Conservation (phyloP, 1,139 yeast species). For the Blastobotrys proliferans region DNA sequence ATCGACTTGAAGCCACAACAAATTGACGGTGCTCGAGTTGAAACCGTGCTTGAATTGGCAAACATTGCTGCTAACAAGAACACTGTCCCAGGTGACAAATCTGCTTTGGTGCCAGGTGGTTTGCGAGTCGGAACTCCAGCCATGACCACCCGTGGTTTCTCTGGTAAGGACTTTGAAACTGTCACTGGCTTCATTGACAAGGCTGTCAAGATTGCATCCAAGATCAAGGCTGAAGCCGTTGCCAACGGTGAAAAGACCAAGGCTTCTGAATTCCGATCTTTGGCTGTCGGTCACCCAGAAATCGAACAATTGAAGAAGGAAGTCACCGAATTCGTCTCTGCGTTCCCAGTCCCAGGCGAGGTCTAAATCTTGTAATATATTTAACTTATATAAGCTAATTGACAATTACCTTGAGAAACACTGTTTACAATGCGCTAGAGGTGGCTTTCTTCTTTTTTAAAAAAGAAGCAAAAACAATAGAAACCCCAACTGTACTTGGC, state of each 20-base stretch:
- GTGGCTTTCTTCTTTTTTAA: too few relatives aligned
- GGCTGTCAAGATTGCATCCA: constrained; percentile 75
- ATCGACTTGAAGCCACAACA: constrained; percentile 85
- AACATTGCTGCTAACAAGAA: constrained; percentile 96
- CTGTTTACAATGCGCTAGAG: too few relatives aligned
- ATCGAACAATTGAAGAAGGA: constrained; percentile 67
- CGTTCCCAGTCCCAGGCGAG: constrained; percentile 76
- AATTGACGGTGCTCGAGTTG: constrained; percentile 97
- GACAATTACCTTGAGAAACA: too few relatives aligned
- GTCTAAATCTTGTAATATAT: too few relatives aligned
- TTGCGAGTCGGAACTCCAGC: constrained; percentile 98
- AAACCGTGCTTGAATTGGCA: constrained; percentile 88
- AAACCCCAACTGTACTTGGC: too few relatives aligned
- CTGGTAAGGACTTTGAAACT: constrained; percentile 77
- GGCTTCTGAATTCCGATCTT: constrained; percentile 88
- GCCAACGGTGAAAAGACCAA: constrained; percentile 82
- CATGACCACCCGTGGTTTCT: constrained; percentile 96
- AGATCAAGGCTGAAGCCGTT: constrained; percentile 62
- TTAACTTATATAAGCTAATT: too few relatives aligned
- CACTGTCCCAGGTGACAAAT: constrained; percentile 97
- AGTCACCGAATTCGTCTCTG: constrained; percentile 86
- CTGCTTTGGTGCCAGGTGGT: constrained; percentile 97
- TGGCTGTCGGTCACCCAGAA: constrained; percentile 65
- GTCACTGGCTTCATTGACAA: constrained; percentile 81
- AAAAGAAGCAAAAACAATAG: too few relatives aligned